phyloP scores from a whole-genome alignment of 495 filamentous ascomycete genomes.

The Barbatosphaeria neglecta region DNA sequence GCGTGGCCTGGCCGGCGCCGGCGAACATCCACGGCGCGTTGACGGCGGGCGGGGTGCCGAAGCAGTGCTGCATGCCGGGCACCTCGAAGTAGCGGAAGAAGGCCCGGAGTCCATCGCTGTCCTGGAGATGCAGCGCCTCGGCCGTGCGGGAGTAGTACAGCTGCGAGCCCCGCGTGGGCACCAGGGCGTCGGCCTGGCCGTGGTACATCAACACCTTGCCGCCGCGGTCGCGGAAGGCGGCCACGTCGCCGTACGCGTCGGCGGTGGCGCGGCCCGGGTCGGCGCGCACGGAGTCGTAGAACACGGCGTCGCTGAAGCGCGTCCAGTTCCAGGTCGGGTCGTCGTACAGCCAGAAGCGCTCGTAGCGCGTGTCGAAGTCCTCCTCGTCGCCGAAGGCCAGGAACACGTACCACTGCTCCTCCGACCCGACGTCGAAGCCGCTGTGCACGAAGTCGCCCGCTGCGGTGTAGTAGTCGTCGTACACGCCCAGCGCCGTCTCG shows the following conservation, averaged over 20 bases:
- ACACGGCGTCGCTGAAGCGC: constrained; percentile 18
- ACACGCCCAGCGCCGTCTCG: constrained; percentile 39
- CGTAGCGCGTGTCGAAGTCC: constrained; percentile 23
- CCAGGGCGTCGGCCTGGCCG: constrained; percentile 39
- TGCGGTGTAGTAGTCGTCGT: constrained; percentile 36
- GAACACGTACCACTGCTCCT: constrained; percentile 17
- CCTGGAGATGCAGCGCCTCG: constrained; percentile 14
- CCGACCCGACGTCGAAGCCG: constrained; percentile 24
- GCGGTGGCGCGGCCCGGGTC: constrained; percentile 32
- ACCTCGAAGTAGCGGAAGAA: constrained; percentile 35
- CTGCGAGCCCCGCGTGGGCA: constrained; percentile 30
- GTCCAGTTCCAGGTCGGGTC: constrained; percentile 24
- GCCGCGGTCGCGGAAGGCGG: constrained; percentile 27
- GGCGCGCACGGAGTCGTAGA: constrained; percentile 7
- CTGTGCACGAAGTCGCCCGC: constrained; percentile 44
- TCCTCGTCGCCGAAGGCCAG: constrained; percentile 12
- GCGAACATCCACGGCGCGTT: constrained; percentile 36
- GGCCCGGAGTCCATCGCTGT: constrained; percentile 10
- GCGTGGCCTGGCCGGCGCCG: constrained; percentile 18
- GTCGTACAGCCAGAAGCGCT: constrained; percentile 31
- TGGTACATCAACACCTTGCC: constrained; percentile 49
- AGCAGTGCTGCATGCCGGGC: constrained; percentile 36
- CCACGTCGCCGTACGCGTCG: constrained; percentile 35
- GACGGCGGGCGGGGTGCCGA: constrained; percentile 14
- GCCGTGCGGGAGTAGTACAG: constrained; percentile 33